These are phyloP conservation scores for Glycine soja DNA, from an alignment of 306 rosid species.

Conservation along the genomic window DNA sequence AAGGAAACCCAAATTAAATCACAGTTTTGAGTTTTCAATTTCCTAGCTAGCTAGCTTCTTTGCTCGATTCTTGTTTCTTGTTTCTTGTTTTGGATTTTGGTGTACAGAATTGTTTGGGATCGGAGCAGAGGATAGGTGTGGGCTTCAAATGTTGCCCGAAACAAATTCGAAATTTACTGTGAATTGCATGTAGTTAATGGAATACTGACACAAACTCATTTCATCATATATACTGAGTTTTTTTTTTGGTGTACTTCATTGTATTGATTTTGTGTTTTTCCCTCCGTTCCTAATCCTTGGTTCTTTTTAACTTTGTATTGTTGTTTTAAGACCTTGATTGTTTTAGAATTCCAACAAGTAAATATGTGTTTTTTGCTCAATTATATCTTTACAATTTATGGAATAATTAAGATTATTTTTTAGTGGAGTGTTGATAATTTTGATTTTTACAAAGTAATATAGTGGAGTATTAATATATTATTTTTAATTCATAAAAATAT, in stretches of 20 bases:
- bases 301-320: not conserved
- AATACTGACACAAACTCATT: not conserved
- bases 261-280: too few relatives aligned
- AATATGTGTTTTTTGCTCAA: too few relatives aligned
- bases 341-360: too few relatives aligned
- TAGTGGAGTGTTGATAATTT: too few relatives aligned
- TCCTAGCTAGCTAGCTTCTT: not conserved
- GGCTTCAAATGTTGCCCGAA: not conserved
- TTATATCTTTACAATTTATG: too few relatives aligned
- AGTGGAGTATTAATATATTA: not conserved
- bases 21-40: slow-evolving; percentile 9
- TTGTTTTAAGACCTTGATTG: not conserved
- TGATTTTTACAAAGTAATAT: not conserved
- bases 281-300: not conserved
- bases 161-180: not conserved
- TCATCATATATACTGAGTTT: not conserved
- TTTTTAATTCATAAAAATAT: too few relatives aligned
- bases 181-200: not conserved
- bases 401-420: too few relatives aligned
- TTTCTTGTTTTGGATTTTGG: not conserved
- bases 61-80: not conserved
- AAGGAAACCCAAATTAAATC: not conserved
- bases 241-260: too few relatives aligned
- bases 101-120: slow-evolving; percentile 7
- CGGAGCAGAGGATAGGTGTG: not conserved